Conservation (phyloP, 805 yeast genomes). For the Lachancea sp. region DNA sequence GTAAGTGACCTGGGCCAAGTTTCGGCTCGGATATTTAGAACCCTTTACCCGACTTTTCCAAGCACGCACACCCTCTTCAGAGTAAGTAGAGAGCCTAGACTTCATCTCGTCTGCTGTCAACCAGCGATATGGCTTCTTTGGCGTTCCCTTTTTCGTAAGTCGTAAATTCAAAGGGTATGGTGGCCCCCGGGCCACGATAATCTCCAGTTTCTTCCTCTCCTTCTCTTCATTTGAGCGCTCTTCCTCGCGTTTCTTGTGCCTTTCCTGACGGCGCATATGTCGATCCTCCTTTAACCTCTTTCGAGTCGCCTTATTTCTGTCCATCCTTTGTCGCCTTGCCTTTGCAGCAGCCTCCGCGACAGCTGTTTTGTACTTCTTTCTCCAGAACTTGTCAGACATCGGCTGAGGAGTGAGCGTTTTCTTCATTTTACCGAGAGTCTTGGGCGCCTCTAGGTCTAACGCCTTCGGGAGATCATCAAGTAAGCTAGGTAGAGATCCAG, state of each 20-base stretch:
- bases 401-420: constrained; percentile 2
- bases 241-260: constrained; percentile 16
- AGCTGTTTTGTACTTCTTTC: constrained; percentile 18
- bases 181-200: constrained; percentile 29
- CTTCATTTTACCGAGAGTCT: constrained; percentile 1
- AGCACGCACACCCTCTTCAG: neutral
- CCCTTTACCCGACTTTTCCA: neutral
- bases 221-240: constrained; percentile 17
- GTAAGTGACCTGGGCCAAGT: too few species aligned
- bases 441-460: neutral
- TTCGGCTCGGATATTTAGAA: too few species aligned
- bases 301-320: constrained; percentile 16
- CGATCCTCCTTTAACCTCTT: constrained; percentile 10
- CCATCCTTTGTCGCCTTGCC: constrained; percentile 23
- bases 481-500: neutral
- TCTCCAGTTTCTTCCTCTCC: constrained; percentile 27
- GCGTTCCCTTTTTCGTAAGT: constrained; percentile 28
- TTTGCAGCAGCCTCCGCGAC: constrained; percentile 26
- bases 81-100: constrained; percentile 10
- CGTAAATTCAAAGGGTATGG: constrained; percentile 31
- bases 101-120: constrained; percentile 30
- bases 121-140: constrained; percentile 32
- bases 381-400: constrained; percentile 13
- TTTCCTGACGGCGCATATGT: constrained; percentile 14
- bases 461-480: neutral